Evolutionary conservation across 306 rosid species (phyloP), one percentile per base, ranked within the genome.

Genomic region (Abrus precatorius): DNA sequence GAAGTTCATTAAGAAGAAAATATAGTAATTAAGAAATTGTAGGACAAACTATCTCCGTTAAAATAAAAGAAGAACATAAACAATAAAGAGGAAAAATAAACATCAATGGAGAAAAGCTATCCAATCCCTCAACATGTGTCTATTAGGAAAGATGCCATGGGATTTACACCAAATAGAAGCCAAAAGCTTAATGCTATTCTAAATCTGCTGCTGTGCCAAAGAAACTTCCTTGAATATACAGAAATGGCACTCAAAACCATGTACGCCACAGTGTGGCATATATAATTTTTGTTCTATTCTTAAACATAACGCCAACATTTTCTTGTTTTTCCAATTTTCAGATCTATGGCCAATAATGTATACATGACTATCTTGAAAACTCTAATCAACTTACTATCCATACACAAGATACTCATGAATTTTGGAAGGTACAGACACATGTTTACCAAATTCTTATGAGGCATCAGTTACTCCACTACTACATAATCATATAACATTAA

Each of bases 171-270:
- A 33, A 20, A 62, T 30, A 49, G 44, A 77, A 64, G 38, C 60
- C 60, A 77, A 76, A 45, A 3, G 27, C 65, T 61, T 27, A 77
- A 40, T 76, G 20, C 7, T 1, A 28, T 76, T 9, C 74, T 11
- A 77, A 63, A 55, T 52, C 73, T 8, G 12, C 29, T 36, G 41
- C 7, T 64, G 9, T 76, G 44, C 20, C 30, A 50, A 67, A 28
- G 72, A 77, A 77, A 65, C 69, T 12, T 77, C 33, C 80, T 5
- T 48, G 12, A 33, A 47, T 34, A 5, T 11, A 33, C 41, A 59
- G 8, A 40, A 9, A 7, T 59, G 65, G 3, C 41, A 59, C 14
- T 59, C 65, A 2, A 30, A 30, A 36, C 20, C 20, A 20, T 5
- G 4, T 40, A 28, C 9, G 28, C 3, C 48, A 38, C 9, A 12